phyloP scores from a whole-genome alignment of 768 basidiomycete genomes.

The Roridomyces roridus region DNA sequence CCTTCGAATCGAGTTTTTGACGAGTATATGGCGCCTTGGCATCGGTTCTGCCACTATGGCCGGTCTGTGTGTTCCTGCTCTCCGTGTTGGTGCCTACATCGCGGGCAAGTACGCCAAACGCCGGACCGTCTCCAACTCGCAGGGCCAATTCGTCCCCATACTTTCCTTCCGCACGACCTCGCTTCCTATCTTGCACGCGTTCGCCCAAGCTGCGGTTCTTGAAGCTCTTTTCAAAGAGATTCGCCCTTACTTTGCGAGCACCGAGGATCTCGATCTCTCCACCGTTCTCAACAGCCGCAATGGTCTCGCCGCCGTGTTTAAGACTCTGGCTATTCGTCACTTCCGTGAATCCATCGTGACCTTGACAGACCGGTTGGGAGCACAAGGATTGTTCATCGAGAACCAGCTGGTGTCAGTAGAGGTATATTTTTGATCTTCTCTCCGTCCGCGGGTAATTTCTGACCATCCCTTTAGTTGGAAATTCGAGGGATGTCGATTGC shows the following conservation, averaged over 20 bases:
- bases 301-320: conserved; percentile 14
- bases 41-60: conserved; percentile 35
- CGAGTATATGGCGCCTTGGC: conserved; percentile 33
- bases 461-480: background rate
- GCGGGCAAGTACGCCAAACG: conserved; percentile 33
- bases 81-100: conserved; percentile 31
- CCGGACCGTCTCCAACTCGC: conserved; percentile 24
- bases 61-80: conserved; percentile 27
- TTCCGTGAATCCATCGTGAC: conserved; percentile 2
- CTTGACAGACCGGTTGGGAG: conserved; percentile 37
- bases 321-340: conserved; percentile 5
- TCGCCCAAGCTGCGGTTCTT: conserved; percentile 33
- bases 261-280: background rate
- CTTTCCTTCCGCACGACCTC: conserved; percentile 42
- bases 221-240: conserved; percentile 28
- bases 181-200: conserved; percentile 34
- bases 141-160: conserved; percentile 26
- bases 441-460: background rate
- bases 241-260: background rate
- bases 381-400: conserved; percentile 39
- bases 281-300: conserved; percentile 5
- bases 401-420: conserved; percentile 33
- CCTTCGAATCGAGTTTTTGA: conserved; percentile 25
- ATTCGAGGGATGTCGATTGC: conserved; percentile 43
- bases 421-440: conserved; percentile 24